These are phyloP conservation scores for Zasmidium cellare DNA, from an alignment of 2,329 filamentous ascomycete genomes.

Conservation along the genomic window DNA sequence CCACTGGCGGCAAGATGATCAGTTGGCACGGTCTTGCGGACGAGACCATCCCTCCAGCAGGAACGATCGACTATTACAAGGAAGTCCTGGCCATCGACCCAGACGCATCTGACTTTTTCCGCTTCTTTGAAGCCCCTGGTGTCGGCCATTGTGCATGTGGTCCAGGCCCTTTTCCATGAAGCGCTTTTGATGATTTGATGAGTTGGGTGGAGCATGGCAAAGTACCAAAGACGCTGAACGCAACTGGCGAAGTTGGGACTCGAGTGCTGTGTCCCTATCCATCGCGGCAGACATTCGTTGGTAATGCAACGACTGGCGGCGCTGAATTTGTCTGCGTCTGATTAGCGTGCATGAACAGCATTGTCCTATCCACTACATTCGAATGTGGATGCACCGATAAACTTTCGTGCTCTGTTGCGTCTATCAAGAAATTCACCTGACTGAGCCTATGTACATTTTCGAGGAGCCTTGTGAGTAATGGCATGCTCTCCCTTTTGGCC, in stretches of 20 bases:
- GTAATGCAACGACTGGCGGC: constrained; percentile 3
- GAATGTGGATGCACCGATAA: no score
- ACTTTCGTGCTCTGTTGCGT: no score
- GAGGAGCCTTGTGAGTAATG: no score
- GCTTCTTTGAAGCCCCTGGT: constrained; percentile 42
- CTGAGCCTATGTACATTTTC: no score
- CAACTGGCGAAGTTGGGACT: neutral
- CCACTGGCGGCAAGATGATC: neutral
- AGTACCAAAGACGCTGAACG: constrained; percentile 24
- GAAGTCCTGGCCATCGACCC: constrained; percentile 23
- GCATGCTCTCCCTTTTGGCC: no score
- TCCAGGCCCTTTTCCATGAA: constrained; percentile 25
- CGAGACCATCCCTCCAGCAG: neutral
- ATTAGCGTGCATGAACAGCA: no score
- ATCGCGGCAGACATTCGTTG: constrained; percentile 17
- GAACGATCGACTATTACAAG: neutral
- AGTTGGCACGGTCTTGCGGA: neutral
- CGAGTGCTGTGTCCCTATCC: constrained; percentile 16
- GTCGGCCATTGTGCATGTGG: constrained; percentile 39
- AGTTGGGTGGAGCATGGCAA: constrained; percentile 34
- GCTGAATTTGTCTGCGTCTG: constrained; percentile 12
- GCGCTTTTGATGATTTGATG: constrained; percentile 20
- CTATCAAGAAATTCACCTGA: no score
- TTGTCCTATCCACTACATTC: no score
- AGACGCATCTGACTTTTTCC: constrained; percentile 35